Evolutionary conservation across 2,329 filamentous ascomycete species (phyloP), one percentile per base, ranked within the genome.

Genomic region (Fusarium sarcochroum): DNA sequence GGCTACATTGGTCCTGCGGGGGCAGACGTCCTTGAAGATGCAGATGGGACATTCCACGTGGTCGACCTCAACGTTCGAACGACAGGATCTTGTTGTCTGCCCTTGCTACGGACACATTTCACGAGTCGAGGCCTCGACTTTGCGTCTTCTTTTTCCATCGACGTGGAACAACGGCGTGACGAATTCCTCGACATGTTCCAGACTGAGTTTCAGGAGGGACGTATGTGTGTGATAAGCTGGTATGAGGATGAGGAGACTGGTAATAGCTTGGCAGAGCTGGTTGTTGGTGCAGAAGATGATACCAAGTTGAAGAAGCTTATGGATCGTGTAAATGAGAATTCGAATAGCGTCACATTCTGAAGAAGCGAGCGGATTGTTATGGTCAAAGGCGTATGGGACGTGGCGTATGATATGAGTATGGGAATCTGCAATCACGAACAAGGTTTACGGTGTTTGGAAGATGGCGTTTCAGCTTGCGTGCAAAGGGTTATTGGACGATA

Each of bases 61-160:
- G 77, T 78, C 20, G 77, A 78, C 27, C 69, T 79, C 49, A 80
- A 80, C 45, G 71, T 76, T n/a, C 66, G 77, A 11, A 78, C 76
- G 8, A 77, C 76, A 17, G 78, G 76, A 4, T 76, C 74, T 1
- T 53, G 76, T n/a, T 72, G 68, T 27, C 52, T 79, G 23, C 75
- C 76, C 14, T 52, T 79, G 45, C 51, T 79, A 41, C 57, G 57
- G n/a, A 64, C 59, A 4, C 75, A 77, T 48, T 79, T 79, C 47
- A 74, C 63, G 2, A 65, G 61, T 13, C 63, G 75, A 8, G 72
- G 73, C 0, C 51, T 79, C n/a, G 20, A 57, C 11, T 73, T 67
- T 27, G 76, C 73, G 7, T 75, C 76, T 1, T 72, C 73, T 7
- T 78, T 79, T 25, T 76, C 74, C 15, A 58, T 79, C 10, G 69